Evolutionary conservation across 2,329 filamentous ascomycete genomes (phyloP).

Genomic region (Aspergillus fructus): DNA sequence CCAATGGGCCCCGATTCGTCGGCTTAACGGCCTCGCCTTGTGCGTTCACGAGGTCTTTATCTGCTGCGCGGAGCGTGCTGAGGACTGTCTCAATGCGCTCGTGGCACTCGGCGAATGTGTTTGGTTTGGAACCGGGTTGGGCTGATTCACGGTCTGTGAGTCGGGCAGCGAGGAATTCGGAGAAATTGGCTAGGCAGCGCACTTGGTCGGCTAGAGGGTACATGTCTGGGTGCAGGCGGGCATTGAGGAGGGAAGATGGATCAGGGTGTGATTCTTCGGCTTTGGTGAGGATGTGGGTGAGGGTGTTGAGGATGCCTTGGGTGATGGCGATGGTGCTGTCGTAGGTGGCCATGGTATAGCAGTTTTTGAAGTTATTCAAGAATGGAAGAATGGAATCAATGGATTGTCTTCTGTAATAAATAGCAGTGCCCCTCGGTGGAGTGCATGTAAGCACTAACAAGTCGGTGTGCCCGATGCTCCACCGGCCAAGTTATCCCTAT

Average conservation of each 20-base stretch:
- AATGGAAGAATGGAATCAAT: too few species aligned
- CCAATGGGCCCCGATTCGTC: constrained; percentile 15
- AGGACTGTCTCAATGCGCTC: constrained; percentile 26
- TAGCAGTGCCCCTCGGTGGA: too few species aligned
- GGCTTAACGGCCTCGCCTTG: constrained; percentile 14
- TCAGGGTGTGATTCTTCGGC: constrained; percentile 19
- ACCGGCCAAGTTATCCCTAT: too few species aligned
- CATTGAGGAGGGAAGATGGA: constrained; percentile 14
- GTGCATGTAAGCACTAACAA: too few species aligned
- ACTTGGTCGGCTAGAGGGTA: constrained; percentile 25
- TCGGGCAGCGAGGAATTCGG: constrained; percentile 24
- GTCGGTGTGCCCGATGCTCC: too few species aligned
- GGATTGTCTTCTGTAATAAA: too few species aligned
- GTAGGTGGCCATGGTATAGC: constrained; percentile 17
- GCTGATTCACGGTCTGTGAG: constrained; percentile 25
- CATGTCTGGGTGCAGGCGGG: constrained; percentile 24
- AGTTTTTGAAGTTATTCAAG: too few species aligned
- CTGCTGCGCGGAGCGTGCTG: constrained; percentile 18
- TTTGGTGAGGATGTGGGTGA: constrained; percentile 29
- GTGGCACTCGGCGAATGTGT: constrained; percentile 22
- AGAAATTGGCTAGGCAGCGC: constrained; percentile 26
- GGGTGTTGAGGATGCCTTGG: constrained; percentile 23
- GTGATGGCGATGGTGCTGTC: constrained; percentile 26
- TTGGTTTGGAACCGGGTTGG: constrained; percentile 17
- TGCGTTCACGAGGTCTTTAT: constrained; percentile 29